Evolutionary conservation across 495 filamentous ascomycete genomes (phyloP), one percentile per base, ranked within the genome.

Genomic region (Talaromyces proteolyticus): DNA sequence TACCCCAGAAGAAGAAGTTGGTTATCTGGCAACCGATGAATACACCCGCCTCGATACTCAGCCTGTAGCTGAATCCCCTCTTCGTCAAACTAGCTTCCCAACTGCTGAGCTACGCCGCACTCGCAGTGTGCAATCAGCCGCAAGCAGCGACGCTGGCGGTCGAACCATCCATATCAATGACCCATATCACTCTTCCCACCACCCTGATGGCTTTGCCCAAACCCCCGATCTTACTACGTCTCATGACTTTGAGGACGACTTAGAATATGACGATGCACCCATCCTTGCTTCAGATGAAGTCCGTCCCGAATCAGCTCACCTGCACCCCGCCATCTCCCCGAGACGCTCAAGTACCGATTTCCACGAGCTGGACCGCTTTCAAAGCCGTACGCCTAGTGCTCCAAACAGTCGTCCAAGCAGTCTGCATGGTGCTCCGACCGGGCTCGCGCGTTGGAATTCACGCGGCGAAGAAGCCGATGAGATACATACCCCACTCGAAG

Each of bases 251-350:
- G 57, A 58, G 0, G 76, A 63, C 63, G 84, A 63, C 58, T 69
- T 54, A 3, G 75, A 77, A 6, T 66, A 67, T 17, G 67, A 74
- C 18, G 75, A 79, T 2, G 81, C 88, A 49, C 89, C 92, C 0
- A 97, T 99, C 52, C 71, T 99, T 38, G 94, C 93, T 17, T 80
- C 89, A 2, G 93, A 99, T 59, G 91, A 97, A 66, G 77, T 95
- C 16, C 82, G 86, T 43, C 95, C 93, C 60, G 82, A 89, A 39
- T 72, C 76, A 58, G 68, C 86, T 62, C 80, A 67, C 58, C 63
- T 86, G 62, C 82, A 86, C 36, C 82, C 86, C 23, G 91, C 91
- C 4, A 78, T 95, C 20, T 85, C 85, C 21, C 87, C 87, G 4
- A 70, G 81, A 53, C 72, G 75, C 16, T 78, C 73, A 24, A 86